Percentiles rank a stretch among this genome's conserved stretches.
Conservation (phyloP, 176 grass and related monocot genomes). For the Themeda triandra region DNA sequence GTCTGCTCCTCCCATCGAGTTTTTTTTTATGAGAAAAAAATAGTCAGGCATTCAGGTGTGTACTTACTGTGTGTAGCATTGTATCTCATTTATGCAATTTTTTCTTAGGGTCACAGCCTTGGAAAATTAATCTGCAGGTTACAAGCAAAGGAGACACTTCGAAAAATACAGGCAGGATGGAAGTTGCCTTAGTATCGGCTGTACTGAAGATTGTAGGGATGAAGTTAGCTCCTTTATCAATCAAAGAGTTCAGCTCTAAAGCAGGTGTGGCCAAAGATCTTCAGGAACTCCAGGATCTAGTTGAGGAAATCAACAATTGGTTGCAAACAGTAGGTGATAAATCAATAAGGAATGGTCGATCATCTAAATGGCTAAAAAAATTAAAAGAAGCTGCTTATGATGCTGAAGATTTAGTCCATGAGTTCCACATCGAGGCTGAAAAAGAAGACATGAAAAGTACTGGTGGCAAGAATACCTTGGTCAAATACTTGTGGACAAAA, state of each 20-base stretch:
- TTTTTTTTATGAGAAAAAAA: no score
- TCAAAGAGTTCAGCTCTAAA: not conserved
- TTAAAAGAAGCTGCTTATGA: not conserved
- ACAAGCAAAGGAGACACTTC: not conserved
- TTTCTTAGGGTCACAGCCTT: not conserved
- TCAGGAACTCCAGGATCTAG: not conserved
- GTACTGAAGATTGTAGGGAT: not conserved
- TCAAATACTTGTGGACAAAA: not conserved
- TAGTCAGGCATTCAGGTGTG: not conserved
- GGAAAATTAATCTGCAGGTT: not conserved
- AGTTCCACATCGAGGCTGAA: not conserved
- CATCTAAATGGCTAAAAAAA: not conserved
- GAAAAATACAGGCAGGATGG: not conserved
- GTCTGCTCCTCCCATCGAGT: no score
- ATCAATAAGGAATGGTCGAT: not conserved
- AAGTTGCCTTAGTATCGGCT: not conserved
- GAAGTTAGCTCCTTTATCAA: not conserved
- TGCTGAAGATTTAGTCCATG: not conserved
- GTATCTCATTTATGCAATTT: not conserved
- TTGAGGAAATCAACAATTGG: slow-evolving; percentile 1
- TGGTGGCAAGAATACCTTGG: not conserved
- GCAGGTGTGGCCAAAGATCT: not conserved
- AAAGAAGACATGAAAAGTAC: not conserved
- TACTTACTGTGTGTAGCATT: not conserved
- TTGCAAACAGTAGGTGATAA: not conserved